Conservation (phyloP, 2,329 filamentous ascomycete genomes). For the Nigrospora sphaerica region DNA sequence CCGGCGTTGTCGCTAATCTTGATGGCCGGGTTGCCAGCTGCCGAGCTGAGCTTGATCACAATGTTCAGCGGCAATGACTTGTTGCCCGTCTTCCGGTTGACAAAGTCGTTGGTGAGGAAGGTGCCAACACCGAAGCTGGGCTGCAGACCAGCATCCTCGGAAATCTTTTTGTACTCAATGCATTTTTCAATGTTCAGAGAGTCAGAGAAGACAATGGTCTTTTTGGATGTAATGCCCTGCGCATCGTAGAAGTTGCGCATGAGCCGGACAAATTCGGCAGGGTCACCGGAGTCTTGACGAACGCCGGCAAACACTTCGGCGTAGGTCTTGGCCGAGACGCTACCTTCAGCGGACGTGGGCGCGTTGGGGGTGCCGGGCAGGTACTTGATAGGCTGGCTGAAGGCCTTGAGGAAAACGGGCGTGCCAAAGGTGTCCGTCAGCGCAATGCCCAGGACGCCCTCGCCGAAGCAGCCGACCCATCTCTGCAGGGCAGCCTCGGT, state of each 20-base stretch:
- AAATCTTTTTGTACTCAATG: slow-evolving; percentile 79
- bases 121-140: slow-evolving; percentile 93
- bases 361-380: slow-evolving; percentile 30
- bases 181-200: slow-evolving; percentile 87
- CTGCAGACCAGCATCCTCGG: slow-evolving; percentile 73
- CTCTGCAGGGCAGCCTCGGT: slow-evolving; percentile 79
- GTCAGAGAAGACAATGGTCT: slow-evolving; percentile 92
- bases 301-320: slow-evolving; percentile 78
- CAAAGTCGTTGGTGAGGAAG: slow-evolving; percentile 92
- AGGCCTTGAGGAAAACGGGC: slow-evolving; percentile 76
- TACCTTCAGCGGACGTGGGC: slow-evolving; percentile 32
- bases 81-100: slow-evolving; percentile 59
- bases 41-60: slow-evolving; percentile 92
- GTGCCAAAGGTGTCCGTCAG: slow-evolving; percentile 97
- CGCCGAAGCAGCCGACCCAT: slow-evolving; percentile 88
- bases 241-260: slow-evolving; percentile 76
- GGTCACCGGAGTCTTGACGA: slow-evolving; percentile 86
- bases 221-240: slow-evolving; percentile 69
- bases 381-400: slow-evolving; percentile 56
- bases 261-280: slow-evolving; percentile 67
- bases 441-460: slow-evolving; percentile 76
- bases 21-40: slow-evolving; percentile 71
- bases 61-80: slow-evolving; percentile 94
- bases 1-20: slow-evolving; percentile 89
- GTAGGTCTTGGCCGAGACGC: slow-evolving; percentile 53